Evolutionary conservation across 2,329 filamentous ascomycete genomes (phyloP), one percentile per base, ranked within the genome.

Genomic region (Xylariaceae sp.): DNA sequence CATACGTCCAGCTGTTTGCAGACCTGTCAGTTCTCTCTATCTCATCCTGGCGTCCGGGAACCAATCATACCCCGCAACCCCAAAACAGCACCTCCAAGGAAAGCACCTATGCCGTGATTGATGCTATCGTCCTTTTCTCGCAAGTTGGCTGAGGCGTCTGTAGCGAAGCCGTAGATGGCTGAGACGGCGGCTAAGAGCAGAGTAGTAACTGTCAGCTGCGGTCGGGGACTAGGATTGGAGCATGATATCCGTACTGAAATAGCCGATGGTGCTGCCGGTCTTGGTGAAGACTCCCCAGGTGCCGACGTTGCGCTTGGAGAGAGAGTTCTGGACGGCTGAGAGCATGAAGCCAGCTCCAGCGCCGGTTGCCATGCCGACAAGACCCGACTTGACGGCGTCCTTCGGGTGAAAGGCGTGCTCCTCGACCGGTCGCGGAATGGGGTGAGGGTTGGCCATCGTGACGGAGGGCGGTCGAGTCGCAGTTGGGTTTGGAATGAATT

Each of bases 311-410:
- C 83, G 80, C 76, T 85, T 91, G 50, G 86, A 80, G 63, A 97
- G 81, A 53, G 91, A 90, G 77, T 96, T 97, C 76, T 92, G 89
- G 60, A 96, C 80, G 50, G 88, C 86, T 46, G 90, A 87, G 55
- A 88, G 70, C 71, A 90, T 80, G 67, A 88, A 74, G 63, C 91
- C 91, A 54, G 81, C 81, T 54, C 76, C 75, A 65, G 84, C 84
- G 55, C 86, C 85, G 63, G 90, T 73, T 58, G 85, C 65, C 39
- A 80, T 82, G 56, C 84, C 83, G 69, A 82, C 84, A 67, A 86
- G 74, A 46, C 86, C 81, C 58, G 80, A 78, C 60, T 80, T 79
- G 63, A 96, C 73, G 61, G 90, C 85, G 79, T 96, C 89, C 71
- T 86, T 83, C 45, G 87, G 83, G 59, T 88, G 82, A 72, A 87